Conservation (phyloP, 345 rosid genomes). For the Moricandia arvensis region DNA sequence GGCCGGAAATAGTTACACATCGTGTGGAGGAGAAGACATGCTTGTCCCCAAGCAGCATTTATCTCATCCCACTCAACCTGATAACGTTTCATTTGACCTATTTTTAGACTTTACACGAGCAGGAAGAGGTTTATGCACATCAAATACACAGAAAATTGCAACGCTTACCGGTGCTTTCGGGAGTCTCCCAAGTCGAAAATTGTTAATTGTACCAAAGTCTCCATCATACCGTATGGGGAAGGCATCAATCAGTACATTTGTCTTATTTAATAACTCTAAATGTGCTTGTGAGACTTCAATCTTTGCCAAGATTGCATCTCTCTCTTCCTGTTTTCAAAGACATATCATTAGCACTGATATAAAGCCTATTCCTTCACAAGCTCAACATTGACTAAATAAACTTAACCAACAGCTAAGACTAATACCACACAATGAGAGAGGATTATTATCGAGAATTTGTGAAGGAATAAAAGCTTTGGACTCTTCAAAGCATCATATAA, state of each 20-base stretch:
- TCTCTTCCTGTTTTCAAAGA: conserved; percentile 70
- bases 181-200: conserved; percentile 93
- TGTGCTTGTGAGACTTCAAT: conserved; percentile 98
- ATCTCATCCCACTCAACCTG: conserved; percentile 99
- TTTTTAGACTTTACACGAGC: neutral
- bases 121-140: neutral
- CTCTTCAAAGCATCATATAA: no score
- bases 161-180: conserved; percentile 74
- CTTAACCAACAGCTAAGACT: conserved; percentile 4
- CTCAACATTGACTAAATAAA: conserved; percentile 12
- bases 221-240: conserved; percentile 94
- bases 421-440: neutral
- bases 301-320: conserved; percentile 92
- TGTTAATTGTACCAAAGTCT: conserved; percentile 98
- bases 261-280: conserved; percentile 81
- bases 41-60: conserved; percentile 99
- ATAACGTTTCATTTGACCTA: conserved; percentile 23
- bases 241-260: conserved; percentile 87
- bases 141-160: neutral
- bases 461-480: neutral
- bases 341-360: neutral
- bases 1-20: conserved; percentile 94
- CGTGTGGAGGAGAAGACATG: conserved; percentile 96
- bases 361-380: conserved; percentile 16
- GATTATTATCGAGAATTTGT: neutral